Percentiles rank a stretch among this genome's conserved stretches.
phyloP scores from a whole-genome alignment of 192 early-diverging fungal species.

The Coemansia furcata region DNA sequence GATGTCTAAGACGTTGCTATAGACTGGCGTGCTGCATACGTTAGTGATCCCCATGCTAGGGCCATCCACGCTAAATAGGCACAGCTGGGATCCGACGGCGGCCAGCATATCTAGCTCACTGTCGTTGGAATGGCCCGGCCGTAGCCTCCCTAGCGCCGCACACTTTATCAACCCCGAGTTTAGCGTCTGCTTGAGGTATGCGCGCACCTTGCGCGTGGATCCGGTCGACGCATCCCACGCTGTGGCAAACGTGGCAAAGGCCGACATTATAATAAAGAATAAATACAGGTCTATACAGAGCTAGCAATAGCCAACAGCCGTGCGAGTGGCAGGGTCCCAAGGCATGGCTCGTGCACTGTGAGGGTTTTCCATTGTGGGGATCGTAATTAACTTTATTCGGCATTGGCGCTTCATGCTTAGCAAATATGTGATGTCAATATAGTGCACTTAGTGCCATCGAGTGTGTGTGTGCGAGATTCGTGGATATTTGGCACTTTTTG shows the following conservation, averaged over 20 bases:
- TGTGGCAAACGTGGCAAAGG: conserved; percentile 3
- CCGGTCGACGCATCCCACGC: conserved; percentile 23
- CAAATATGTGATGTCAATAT: background rate
- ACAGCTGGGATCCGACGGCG: conserved; percentile 16
- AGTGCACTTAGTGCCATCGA: background rate
- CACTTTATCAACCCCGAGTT: conserved; percentile 24
- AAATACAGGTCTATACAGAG: background rate
- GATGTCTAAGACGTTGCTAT: conserved; percentile 18
- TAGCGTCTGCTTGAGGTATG: conserved; percentile 25
- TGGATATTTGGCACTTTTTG: background rate
- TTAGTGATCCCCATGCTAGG: background rate
- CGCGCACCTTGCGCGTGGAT: background rate
- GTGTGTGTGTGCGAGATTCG: background rate
- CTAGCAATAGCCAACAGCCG: background rate
- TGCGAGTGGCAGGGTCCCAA: too few relatives aligned
- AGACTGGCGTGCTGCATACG: conserved; percentile 26
- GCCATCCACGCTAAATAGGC: conserved; percentile 11
- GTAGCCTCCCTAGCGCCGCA: conserved; percentile 16
- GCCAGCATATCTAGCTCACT: conserved; percentile 13
- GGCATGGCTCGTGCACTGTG: too few relatives aligned
- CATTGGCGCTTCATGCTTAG: background rate
- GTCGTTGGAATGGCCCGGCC: background rate
- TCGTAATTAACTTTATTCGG: background rate
- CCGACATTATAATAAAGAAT: conserved; percentile 13
- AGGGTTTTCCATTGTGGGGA: background rate